These are phyloP conservation scores for Lentinula detonsa DNA, from an alignment of 768 basidiomycete genomes.

Conservation along the genomic window DNA sequence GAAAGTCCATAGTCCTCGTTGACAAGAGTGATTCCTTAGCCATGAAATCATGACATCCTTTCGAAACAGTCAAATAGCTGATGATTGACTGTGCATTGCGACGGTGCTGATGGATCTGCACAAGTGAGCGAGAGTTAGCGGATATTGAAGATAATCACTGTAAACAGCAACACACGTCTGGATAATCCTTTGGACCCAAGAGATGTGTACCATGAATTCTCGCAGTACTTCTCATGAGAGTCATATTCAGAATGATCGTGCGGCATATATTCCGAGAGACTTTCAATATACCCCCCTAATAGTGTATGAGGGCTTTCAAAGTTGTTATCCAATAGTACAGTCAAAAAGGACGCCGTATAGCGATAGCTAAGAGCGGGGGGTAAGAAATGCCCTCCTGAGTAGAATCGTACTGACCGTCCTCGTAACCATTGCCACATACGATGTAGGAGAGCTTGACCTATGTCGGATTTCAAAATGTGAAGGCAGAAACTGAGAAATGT, in stretches of 20 bases:
- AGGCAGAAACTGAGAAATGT: conserved; percentile 5
- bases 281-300: background rate
- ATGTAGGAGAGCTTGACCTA: background rate
- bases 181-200: background rate
- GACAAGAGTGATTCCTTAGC: background rate
- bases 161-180: background rate
- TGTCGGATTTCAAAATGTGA: background rate
- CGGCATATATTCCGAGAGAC: background rate
- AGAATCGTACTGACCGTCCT: conserved; percentile 5
- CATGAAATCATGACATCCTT: background rate
- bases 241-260: background rate
- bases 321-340: background rate
- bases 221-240: background rate
- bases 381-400: too few species aligned
- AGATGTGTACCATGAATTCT: background rate
- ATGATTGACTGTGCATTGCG: background rate
- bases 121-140: background rate
- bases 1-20: background rate
- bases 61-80: background rate
- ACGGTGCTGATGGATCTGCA: background rate
- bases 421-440: conserved; percentile 12
- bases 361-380: background rate
- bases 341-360: background rate
- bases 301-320: background rate
- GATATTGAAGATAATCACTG: background rate